These are phyloP conservation scores for Talaromyces sp. DNA, from an alignment of 2,329 filamentous ascomycete species.

Conservation along the genomic window DNA sequence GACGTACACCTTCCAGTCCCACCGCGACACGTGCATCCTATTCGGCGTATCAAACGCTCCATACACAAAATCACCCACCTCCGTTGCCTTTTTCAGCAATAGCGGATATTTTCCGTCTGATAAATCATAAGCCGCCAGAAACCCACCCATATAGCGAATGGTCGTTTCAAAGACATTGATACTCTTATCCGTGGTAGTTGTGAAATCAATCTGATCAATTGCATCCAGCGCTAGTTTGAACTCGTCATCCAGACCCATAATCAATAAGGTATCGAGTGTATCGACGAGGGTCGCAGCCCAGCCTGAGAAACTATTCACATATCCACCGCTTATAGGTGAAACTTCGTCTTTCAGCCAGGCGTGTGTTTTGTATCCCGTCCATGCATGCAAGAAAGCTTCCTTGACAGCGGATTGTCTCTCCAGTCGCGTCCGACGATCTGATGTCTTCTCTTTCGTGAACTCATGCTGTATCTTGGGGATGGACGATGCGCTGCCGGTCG, in stretches of 20 bases:
- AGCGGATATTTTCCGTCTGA: constrained; percentile 67
- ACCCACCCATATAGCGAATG: constrained; percentile 85
- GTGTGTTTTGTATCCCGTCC: constrained; percentile 75
- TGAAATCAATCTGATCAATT: constrained; percentile 76
- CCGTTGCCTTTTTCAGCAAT: constrained; percentile 73
- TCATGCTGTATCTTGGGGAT: constrained; percentile 75
- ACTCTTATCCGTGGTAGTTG: constrained; percentile 60
- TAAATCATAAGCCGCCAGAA: constrained; percentile 82
- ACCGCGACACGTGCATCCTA: constrained; percentile 81
- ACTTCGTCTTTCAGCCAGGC: constrained; percentile 89
- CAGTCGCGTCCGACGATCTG: constrained; percentile 59
- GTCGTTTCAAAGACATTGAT: constrained; percentile 91
- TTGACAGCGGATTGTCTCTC: constrained; percentile 66
- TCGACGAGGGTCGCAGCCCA: constrained; percentile 90
- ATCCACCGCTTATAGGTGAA: constrained; percentile 64
- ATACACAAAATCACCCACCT: constrained; percentile 77
- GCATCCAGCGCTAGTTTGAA: constrained; percentile 73
- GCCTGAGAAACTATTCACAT: constrained; percentile 80
- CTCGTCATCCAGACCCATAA: constrained; percentile 74
- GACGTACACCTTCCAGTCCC: constrained; percentile 66
- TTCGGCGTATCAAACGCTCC: constrained; percentile 88
- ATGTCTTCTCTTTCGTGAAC: constrained; percentile 63
- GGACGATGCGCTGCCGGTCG: constrained; percentile 58
- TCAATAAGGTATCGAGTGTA: constrained; percentile 76
- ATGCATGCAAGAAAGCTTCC: constrained; percentile 71